Base-by-base conservation (phyloP, 495 filamentous ascomycete genomes). In the Penicillium longicatenatum region DNA sequence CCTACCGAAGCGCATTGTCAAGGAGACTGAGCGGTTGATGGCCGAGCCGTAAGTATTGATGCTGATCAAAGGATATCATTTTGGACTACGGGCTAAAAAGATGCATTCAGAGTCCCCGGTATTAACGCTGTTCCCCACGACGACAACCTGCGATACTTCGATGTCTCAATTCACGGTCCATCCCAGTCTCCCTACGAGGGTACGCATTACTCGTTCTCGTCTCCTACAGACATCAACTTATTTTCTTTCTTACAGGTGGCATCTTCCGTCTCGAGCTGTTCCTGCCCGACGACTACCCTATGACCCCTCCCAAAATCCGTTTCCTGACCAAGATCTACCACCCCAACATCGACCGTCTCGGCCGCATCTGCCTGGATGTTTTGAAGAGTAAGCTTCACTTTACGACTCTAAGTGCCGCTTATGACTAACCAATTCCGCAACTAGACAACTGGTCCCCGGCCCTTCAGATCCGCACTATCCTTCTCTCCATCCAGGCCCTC, bases 311-410 rank as follows among this genome's bases (percentile, higher is more conserved):
- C 12, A 97, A 97, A 79, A 97, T 99, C 61, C 89, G 94, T 39
- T 99, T 99, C 75, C 76, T 99, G 19, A 99, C 94, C 61, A 97
- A 96, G 75, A 99, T 99, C 72, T 99, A 97, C 72, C 94, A 99
- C 69, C 94, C 94, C 31, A 99, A 99, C 71, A 97, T 99, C 59
- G 94, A 99, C 70, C 93, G 94, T 74, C 84, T 98, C 0, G 94
- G 94, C 46, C 88, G 94, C 26, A 99, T 99, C 71, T 99, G 94
- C 72, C 72, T 99, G 51, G 94, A 99, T 73, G 95, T 99, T 24
- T 73, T 99, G 56, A 99, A 99, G 81, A 96, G 94, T 96, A 82
- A 60, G 69, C 22, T n/a, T 7, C 21, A 6, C 6, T 3, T 4
- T 16, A 20, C 17, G 3, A 14, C 4, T 8, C 8, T 19, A 16